Evolutionary conservation across 345 rosid genomes (phyloP), one percentile per base, ranked within the genome.

Genomic region (Bruguiera gymnorhiza): DNA sequence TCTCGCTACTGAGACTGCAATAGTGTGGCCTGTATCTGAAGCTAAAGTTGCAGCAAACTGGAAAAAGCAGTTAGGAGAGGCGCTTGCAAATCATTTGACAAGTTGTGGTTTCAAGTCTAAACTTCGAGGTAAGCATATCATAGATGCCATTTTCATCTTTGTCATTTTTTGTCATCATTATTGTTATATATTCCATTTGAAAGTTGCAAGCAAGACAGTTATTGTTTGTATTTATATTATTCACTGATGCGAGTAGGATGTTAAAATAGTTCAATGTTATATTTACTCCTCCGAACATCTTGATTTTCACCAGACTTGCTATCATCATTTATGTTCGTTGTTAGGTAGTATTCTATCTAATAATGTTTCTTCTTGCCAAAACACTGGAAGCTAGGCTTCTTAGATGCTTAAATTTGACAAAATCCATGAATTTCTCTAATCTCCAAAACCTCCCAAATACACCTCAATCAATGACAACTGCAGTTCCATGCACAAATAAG

Each of bases 1-100:
- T 79, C 96, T 90, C 71, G 82, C 97, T 7, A 92, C 97, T 0
- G 99, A 95, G 86, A 90, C 97, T 52, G 99, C 97, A 66, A 52
- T 92, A 27, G 90, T 95, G 52, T 92, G 99, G 97, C 97, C 97
- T 18, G 80, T 80, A 66, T 86, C 87, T 4, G 96, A 92, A 83
- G 97, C 93, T 52, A 95, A 83, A 79, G 81, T 56, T 68, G 64
- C 71, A 24, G 88, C 94, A 56, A 83, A 95, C 73, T 95, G 99
- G 97, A 85, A 84, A 77, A 77, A 84, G 46, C 83, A 81, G 78
- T 75, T 95, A 60, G 99, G 99, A 48, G 97, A 90, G 78, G 82
- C 87, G 64, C 96, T 95, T 76, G 97, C 99, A 0, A 85, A 81
- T 79, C 99, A 95, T 65, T 83, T 95, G 54, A 95, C 94, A 1